Evolutionary conservation across 257 asterid species (phyloP).

Genomic region (Fraxinus cuspidata): DNA sequence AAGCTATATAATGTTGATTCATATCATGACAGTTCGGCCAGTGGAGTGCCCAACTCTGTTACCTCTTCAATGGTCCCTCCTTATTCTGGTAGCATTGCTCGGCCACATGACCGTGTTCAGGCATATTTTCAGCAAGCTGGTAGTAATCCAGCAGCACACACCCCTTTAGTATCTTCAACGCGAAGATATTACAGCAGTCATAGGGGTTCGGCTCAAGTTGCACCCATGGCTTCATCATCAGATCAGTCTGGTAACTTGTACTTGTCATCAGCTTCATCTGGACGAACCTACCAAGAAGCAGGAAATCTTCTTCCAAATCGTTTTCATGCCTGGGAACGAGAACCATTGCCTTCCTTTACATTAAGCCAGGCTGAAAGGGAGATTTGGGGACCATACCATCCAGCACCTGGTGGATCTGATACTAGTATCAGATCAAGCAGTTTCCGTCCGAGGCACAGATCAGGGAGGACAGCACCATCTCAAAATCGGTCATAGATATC

Average conservation of each 20-base stretch:
- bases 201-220: constrained; percentile 46
- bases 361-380: constrained; percentile 50
- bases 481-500: constrained; percentile 53
- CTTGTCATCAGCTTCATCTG: constrained; percentile 55
- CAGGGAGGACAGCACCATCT: constrained; percentile 56
- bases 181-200: constrained; percentile 45
- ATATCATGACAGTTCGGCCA: constrained; percentile 46
- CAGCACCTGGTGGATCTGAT: constrained; percentile 44
- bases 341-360: constrained; percentile 45
- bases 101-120: constrained; percentile 62
- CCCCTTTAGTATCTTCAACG: constrained; percentile 36
- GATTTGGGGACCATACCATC: constrained; percentile 62
- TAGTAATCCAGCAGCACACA: constrained; percentile 41
- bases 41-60: constrained; percentile 60
- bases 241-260: constrained; percentile 50
- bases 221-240: constrained; percentile 45
- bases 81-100: constrained; percentile 50
- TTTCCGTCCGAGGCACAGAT: constrained; percentile 62
- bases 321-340: constrained; percentile 53
- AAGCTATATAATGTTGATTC: constrained; percentile 6
- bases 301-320: constrained; percentile 49
- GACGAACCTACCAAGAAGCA: constrained; percentile 57
- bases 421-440: constrained; percentile 43
- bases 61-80: constrained; percentile 56
- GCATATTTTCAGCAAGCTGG: constrained; percentile 64